Conservation (phyloP, 176 grass and related monocot species). For the Triticum turgidum region DNA sequence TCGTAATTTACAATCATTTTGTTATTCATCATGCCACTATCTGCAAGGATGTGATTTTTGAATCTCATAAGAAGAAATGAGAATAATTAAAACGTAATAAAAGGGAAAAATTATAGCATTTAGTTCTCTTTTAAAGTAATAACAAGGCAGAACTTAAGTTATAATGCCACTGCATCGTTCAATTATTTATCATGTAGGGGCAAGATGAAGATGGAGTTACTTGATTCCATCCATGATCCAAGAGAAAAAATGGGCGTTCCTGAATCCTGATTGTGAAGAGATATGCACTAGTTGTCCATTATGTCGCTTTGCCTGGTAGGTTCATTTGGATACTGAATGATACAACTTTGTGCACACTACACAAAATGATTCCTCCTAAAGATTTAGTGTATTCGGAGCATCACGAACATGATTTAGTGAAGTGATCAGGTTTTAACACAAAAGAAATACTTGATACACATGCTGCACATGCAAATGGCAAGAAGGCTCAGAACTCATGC, state of each 20-base stretch:
- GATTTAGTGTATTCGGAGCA: background rate
- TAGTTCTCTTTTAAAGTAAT: background rate
- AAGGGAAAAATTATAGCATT: background rate
- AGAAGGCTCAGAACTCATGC: background rate
- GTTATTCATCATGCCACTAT: conserved; percentile 24
- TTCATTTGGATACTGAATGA: background rate
- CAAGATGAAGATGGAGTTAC: background rate
- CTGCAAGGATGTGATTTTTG: conserved; percentile 21
- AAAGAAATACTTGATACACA: background rate
- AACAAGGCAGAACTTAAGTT: conserved; percentile 3
- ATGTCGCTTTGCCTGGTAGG: background rate
- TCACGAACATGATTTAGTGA: background rate
- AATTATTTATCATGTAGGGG: background rate
- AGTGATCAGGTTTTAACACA: background rate
- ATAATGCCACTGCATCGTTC: background rate
- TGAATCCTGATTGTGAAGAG: background rate
- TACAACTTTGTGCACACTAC: background rate
- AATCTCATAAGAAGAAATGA: background rate
- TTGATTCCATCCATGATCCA: conserved; percentile 10
- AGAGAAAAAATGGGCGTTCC: background rate
- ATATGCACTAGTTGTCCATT: background rate
- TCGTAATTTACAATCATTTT: conserved; percentile 29
- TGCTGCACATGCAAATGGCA: background rate
- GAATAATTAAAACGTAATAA: background rate
- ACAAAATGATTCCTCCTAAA: background rate